Base-by-base conservation (phyloP, 2,329 filamentous ascomycete species). In the Akanthomyces dipterigenus region DNA sequence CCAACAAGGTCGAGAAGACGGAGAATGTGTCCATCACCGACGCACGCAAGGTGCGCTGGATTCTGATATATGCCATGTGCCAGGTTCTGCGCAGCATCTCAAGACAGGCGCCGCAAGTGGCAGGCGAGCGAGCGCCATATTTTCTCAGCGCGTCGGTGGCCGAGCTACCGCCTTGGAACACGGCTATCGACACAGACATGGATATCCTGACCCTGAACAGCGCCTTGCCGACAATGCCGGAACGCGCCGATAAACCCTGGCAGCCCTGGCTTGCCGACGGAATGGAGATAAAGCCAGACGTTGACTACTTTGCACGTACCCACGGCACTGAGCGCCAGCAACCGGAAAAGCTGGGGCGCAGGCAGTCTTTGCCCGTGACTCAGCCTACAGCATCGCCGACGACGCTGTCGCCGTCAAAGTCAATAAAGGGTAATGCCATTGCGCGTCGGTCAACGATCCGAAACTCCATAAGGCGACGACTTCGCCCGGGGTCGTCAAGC, bases 31-130 rank as follows among this genome's bases (percentile, higher is more conserved):
- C 73, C 0, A 74, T 85, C 12, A 77, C 81, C 9, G 90, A 93
- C 64, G 88, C 85, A 1, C 84, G 90, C 45, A 93, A 91, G 71
- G 82, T 92, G 18, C 81, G 90, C 43, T 95, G 90, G 90, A 83
- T 93, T 34, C 70, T 93, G 40, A 81, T 93, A 7, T 93, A 93
- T 67, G 82, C 85, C 20, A 81, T 85, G 3, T 81, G 91, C 61
- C 90, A 95, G 70, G 87, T 86, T n/a, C 79, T 95, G 1, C 80
- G 82, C 11, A 84, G 83, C 58, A 85, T 86, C 42, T 87, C 84
- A 1, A 76, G 81, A 38, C 77, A 82, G 0, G 87, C 90, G 0
- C 70, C 76, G 5, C 84, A 89, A 66, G 85, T 90, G 18, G 82
- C 88, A 60, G 75, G 78, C 1, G 76, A 80, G 1, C 77, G 76